phyloP scores from a whole-genome alignment of 148 eudicot genomes.

The Oxyria digyna region DNA sequence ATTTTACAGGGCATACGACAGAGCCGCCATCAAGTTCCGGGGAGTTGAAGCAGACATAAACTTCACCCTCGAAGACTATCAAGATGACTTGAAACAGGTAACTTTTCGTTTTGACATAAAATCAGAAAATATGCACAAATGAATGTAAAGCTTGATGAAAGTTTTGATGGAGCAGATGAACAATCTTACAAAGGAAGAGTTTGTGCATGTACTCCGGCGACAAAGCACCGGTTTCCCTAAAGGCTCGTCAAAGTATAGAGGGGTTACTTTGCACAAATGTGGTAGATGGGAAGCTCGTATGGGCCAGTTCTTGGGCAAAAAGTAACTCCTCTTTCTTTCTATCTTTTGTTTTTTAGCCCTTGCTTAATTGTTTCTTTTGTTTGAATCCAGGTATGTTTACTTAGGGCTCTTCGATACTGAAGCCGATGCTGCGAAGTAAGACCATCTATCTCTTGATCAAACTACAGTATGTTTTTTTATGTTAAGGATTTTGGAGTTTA shows the following conservation, averaged over 20 bases:
- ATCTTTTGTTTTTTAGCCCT: too few species aligned
- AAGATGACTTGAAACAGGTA: slow-evolving; percentile 87
- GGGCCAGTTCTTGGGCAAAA: slow-evolving; percentile 76
- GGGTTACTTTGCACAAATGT: slow-evolving; percentile 76
- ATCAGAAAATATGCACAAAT: too few species aligned
- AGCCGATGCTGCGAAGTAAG: slow-evolving; percentile 90
- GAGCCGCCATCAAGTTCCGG: slow-evolving; percentile 92
- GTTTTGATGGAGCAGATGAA: slow-evolving; percentile 26
- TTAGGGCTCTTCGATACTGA: slow-evolving; percentile 93
- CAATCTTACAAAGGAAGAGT: slow-evolving; percentile 61
- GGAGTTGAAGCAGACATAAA: slow-evolving; percentile 96
- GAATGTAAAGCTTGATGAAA: too few species aligned
- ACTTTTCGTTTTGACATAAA: not conserved
- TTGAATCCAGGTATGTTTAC: slow-evolving; percentile 62
- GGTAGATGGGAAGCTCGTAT: slow-evolving; percentile 90
- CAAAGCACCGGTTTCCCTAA: slow-evolving; percentile 70
- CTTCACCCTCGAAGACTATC: slow-evolving; percentile 73
- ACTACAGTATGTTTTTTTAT: not conserved
- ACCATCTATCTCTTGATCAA: not conserved
- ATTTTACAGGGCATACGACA: slow-evolving; percentile 70
- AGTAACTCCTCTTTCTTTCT: slow-evolving; percentile 25
- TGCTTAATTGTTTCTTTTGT: not conserved
- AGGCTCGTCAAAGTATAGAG: slow-evolving; percentile 74
- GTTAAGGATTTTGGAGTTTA: not conserved
- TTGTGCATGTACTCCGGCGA: slow-evolving; percentile 79